Evolutionary conservation across 768 basidiomycete species (phyloP), one percentile per base, ranked within the genome.

Genomic region (Xerocomellus dryophilus): DNA sequence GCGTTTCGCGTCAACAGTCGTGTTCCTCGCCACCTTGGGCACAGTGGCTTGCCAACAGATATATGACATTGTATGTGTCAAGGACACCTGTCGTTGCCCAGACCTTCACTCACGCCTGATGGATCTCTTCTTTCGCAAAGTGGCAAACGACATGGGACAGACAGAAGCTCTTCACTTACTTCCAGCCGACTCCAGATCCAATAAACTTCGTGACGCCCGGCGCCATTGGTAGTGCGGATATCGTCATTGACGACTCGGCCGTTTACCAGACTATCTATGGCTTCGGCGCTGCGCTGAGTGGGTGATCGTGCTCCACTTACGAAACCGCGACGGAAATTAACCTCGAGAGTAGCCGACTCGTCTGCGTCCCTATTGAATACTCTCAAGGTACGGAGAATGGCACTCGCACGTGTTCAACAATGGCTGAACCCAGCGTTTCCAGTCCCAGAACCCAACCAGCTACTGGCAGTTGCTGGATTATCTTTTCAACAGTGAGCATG

Each of bases 221-320:
- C 0, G 48, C 79, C 5, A 76, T 76, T 36, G 84, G 77, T 3
- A 74, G 72, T 41, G 86, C 86, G 0, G 80, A 88, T 63, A 88
- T 90, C 48, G 75, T 76, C 39, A 69, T 90, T 14, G 66, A 81
- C 45, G 86, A 87, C 63, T 68, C 67, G 3, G 58, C 71, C 3
- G 66, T 76, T n/a, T 83, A 79, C 66, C 88, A 89, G 69, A 69
- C 74, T 1, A 81, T 90, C 38, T 76, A 75, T 47, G 88, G 88
- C 12, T 86, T 87, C 60, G 88, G 88, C 0, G 85, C 77, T 9
- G 62, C 82, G 0, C 71, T 90, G 31, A 88, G 88, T 88, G 61
- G 31, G 72, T 62, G 17, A 43, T 32, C 25, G 17, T 29, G 17
- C 23, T 43, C 17, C 29, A 48, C 47, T 42, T 25, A 43, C 20